phyloP scores from a whole-genome alignment of 2,329 filamentous ascomycete species.

The Gliomastix tumulicola region DNA sequence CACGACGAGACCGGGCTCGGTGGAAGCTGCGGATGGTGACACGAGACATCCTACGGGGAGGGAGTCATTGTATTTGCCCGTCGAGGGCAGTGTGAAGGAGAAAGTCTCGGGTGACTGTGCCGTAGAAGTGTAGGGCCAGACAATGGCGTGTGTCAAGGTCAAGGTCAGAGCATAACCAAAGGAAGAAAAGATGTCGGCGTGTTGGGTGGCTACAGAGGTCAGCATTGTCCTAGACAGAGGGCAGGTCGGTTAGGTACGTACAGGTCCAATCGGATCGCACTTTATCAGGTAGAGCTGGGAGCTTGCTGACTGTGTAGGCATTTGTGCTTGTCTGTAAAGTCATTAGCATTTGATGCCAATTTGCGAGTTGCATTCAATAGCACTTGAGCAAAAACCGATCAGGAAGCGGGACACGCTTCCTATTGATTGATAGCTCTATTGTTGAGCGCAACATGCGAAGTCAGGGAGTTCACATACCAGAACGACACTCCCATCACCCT shows the following conservation, averaged over 20 bases:
- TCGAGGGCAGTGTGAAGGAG: conserved; percentile 70
- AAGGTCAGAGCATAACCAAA: conserved; percentile 73
- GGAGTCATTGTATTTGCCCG: conserved; percentile 60
- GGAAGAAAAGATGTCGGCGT: conserved; percentile 58
- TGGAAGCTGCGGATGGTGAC: conserved; percentile 67
- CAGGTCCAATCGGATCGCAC: conserved; percentile 60
- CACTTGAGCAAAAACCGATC: too few relatives aligned
- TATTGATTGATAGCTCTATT: too few relatives aligned
- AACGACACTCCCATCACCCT: conserved; percentile 61
- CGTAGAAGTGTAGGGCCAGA: conserved; percentile 81
- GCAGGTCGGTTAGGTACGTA: conserved; percentile 31
- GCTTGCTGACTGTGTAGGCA: conserved; percentile 78
- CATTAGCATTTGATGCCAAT: too few relatives aligned
- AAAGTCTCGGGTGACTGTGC: conserved; percentile 68
- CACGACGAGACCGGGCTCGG: conserved; percentile 79
- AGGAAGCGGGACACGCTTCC: too few relatives aligned
- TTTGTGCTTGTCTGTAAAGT: conserved; percentile 74
- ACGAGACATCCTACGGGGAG: conserved; percentile 80
- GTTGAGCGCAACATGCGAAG: conserved; percentile 5
- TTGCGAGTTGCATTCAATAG: too few relatives aligned
- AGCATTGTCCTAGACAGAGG: not conserved
- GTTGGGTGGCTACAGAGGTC: conserved; percentile 45
- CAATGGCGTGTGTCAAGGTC: conserved; percentile 73
- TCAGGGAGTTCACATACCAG: conserved; percentile 40
- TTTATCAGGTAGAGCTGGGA: conserved; percentile 74